Percentiles rank a stretch among this genome's conserved stretches.
Evolutionary conservation across 2,329 filamentous ascomycete genomes (phyloP).

Genomic region (Helminthosporium solani): DNA sequence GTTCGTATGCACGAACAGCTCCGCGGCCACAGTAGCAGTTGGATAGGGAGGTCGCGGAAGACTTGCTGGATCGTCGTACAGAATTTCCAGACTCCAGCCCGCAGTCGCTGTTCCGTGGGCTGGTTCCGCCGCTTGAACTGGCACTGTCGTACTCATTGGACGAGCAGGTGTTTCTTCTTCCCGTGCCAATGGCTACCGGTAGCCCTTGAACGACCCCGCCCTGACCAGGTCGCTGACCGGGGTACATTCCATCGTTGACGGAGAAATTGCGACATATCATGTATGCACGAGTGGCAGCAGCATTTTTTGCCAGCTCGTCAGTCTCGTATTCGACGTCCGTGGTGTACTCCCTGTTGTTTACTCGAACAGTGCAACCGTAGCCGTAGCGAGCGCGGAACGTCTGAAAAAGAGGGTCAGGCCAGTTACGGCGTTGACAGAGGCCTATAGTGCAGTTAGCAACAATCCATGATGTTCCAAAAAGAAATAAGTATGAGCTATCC

Average conservation of each 20-base stretch:
- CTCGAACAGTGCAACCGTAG: conserved; percentile 85
- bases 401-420: conserved; percentile 88
- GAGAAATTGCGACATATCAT: conserved; percentile 98
- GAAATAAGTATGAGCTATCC: not conserved
- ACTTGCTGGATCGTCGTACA: conserved; percentile 39
- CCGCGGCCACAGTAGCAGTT: conserved; percentile 43
- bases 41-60: conserved; percentile 26
- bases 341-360: conserved; percentile 96
- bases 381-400: conserved; percentile 72
- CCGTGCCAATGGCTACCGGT: conserved; percentile 64
- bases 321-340: conserved; percentile 84
- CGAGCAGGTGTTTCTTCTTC: conserved; percentile 52
- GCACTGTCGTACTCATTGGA: conserved; percentile 53
- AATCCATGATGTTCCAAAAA: not conserved
- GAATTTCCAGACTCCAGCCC: conserved; percentile 42
- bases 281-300: conserved; percentile 92
- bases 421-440: conserved; percentile 90
- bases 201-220: conserved; percentile 59
- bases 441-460: conserved; percentile 56
- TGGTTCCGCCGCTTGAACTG: conserved; percentile 57
- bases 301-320: conserved; percentile 82
- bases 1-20: conserved; percentile 43
- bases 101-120: conserved; percentile 52
- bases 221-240: conserved; percentile 56
- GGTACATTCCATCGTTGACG: conserved; percentile 89